These are phyloP conservation scores for Microcos paniculata DNA, from an alignment of 345 rosid species.

Conservation along the genomic window DNA sequence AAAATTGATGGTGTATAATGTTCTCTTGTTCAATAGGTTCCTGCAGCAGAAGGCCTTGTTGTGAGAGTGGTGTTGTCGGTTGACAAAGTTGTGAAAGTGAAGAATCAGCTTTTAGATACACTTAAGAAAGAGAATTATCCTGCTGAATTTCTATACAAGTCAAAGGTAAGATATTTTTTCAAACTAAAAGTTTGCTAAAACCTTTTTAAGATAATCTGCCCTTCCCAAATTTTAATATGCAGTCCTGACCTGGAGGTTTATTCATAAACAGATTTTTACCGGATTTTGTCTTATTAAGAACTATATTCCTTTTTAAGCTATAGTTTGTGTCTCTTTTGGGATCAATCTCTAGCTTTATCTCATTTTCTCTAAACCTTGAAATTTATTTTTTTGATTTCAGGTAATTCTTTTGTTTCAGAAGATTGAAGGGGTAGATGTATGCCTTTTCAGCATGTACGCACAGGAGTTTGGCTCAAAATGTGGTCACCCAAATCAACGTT, in stretches of 20 bases:
- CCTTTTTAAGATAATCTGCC: neutral
- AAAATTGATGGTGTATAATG: constrained; percentile 17
- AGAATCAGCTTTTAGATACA: constrained; percentile 33
- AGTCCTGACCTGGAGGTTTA: neutral
- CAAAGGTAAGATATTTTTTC: constrained; percentile 46
- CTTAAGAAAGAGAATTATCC: constrained; percentile 43
- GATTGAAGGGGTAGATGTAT: constrained; percentile 87
- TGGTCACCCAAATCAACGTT: constrained; percentile 78
- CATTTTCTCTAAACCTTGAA: neutral
- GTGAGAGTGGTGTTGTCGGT: constrained; percentile 52
- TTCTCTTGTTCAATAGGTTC: constrained; percentile 37
- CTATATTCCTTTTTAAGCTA: neutral
- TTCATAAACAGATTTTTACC: neutral
- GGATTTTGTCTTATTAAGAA: neutral
- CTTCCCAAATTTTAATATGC: neutral
- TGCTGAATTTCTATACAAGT: constrained; percentile 48
- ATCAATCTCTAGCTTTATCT: neutral
- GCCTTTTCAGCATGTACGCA: constrained; percentile 82
- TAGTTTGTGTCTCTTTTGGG: neutral
- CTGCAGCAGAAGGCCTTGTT: constrained; percentile 45
- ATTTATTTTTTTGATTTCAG: constrained; percentile 44
- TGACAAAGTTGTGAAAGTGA: constrained; percentile 39
- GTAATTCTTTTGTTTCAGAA: constrained; percentile 82
- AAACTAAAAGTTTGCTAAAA: neutral
- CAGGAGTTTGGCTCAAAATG: constrained; percentile 94